Percentiles rank a stretch among this genome's conserved stretches.
Evolutionary conservation across 2,329 filamentous ascomycete species (phyloP).

Genomic region (Arthrobotrys sinensis): DNA sequence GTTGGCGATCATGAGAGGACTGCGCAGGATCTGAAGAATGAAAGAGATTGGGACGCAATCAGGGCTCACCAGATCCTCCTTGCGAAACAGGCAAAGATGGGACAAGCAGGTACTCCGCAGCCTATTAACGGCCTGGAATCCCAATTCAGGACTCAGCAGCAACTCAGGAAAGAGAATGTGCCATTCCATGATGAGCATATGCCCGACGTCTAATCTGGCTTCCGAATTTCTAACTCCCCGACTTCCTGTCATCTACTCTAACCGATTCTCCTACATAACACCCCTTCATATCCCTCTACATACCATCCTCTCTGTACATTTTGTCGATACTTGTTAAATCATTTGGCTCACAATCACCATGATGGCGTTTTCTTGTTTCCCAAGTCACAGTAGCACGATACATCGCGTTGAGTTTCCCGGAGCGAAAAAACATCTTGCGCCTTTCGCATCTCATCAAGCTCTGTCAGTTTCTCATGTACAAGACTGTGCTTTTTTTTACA

Average conservation of each 20-base stretch:
- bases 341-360: constrained; percentile 27
- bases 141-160: constrained; percentile 32
- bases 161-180: constrained; percentile 47
- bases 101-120: constrained; percentile 12
- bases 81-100: constrained; percentile 57
- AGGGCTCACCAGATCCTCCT: constrained; percentile 38
- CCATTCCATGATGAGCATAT: constrained; percentile 54
- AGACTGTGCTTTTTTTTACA: constrained; percentile 30
- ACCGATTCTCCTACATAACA: neutral
- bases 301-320: constrained; percentile 12
- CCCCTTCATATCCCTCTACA: neutral
- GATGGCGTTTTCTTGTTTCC: constrained; percentile 39
- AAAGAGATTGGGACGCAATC: constrained; percentile 53
- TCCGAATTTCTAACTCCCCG: neutral
- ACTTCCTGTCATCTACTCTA: neutral
- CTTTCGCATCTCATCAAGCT: constrained; percentile 20
- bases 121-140: constrained; percentile 28
- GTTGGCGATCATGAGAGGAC: constrained; percentile 56
- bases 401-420: constrained; percentile 37
- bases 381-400: constrained; percentile 37
- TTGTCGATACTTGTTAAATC: constrained; percentile 29
- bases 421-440: constrained; percentile 13
- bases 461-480: constrained; percentile 19
- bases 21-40: constrained; percentile 45
- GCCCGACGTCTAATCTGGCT: constrained; percentile 35